phyloP scores from a whole-genome alignment of 139 green algal genomes.

The Tetraselmis striata region DNA sequence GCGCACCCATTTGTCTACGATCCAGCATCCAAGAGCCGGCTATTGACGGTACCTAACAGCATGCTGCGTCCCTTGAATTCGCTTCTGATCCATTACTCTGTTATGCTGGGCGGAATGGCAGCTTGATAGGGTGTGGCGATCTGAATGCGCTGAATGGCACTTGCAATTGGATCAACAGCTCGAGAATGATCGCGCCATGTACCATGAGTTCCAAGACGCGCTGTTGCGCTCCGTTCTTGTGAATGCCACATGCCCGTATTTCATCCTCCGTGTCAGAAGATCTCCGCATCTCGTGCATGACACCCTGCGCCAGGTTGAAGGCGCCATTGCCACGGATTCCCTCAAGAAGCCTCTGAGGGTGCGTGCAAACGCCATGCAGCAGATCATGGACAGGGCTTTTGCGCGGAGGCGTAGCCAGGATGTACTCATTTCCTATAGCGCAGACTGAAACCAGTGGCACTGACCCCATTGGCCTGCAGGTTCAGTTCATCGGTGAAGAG shows the following conservation, averaged over 20 bases:
- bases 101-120: too few species aligned
- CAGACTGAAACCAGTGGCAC: too few species aligned
- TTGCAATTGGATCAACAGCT: too few species aligned
- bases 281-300: constrained; percentile 63
- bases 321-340: constrained; percentile 35
- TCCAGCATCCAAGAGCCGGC: constrained; percentile 44
- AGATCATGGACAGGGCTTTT: too few species aligned
- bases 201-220: constrained; percentile 13
- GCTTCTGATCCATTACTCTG: too few species aligned
- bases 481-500: constrained; percentile 78
- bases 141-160: too few species aligned
- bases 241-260: constrained; percentile 22
- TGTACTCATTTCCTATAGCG: too few species aligned
- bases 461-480: too few species aligned
- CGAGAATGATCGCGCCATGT: not conserved
- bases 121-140: too few species aligned
- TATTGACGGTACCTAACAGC: not conserved
- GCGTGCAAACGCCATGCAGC: not conserved
- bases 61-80: too few species aligned
- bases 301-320: constrained; percentile 69
- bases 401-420: too few species aligned
- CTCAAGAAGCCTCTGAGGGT: constrained; percentile 69
- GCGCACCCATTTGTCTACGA: constrained; percentile 70
- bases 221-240: constrained; percentile 16
- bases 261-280: constrained; percentile 20